A percentile compares a stretch with the other conserved stretches of the same genome.
Evolutionary conservation across 352 stramenopile species (phyloP).

Genomic region (Globisporangium paddicum): DNA sequence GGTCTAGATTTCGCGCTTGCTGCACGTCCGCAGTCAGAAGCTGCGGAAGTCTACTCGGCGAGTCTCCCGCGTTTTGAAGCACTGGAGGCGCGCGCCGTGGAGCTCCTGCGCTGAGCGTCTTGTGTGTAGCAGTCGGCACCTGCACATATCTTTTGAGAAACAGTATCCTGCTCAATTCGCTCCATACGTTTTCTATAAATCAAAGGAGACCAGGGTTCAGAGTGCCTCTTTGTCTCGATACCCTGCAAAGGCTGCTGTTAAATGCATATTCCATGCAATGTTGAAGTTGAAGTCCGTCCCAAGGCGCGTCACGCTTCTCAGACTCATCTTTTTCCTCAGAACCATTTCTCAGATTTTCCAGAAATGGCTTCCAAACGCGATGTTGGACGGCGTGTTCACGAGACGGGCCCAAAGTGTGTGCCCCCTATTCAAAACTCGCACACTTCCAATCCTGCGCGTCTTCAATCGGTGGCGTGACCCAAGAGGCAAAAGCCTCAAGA

Average conservation of each 20-base stretch:
- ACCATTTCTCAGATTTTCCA: background rate
- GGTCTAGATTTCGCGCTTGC: slow-evolving; percentile 39
- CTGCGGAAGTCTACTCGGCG: slow-evolving; percentile 27
- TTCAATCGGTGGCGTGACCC: slow-evolving; percentile 7
- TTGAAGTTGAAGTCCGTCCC: background rate
- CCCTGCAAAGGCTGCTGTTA: background rate
- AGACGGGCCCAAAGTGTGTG: slow-evolving; percentile 3
- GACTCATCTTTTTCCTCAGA: background rate
- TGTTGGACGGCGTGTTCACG: slow-evolving; percentile 1
- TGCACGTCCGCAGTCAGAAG: slow-evolving; percentile 21
- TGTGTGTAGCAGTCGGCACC: no score
- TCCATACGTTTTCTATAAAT: no score
- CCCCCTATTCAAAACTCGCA: background rate
- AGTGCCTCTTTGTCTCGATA: background rate
- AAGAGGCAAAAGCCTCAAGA: background rate
- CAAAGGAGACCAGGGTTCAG: no score
- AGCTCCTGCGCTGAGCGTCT: slow-evolving; percentile 4
- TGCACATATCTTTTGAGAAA: background rate
- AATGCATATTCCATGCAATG: background rate
- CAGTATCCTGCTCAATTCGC: background rate
- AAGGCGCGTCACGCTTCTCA: background rate
- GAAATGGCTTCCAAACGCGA: background rate
- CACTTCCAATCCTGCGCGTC: background rate
- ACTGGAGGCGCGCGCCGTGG: slow-evolving; percentile 35
- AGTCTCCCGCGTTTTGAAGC: slow-evolving; percentile 29